These are phyloP conservation scores for Fusarium camptoceras DNA, from an alignment of 2,329 filamentous ascomycete species.

Conservation along the genomic window DNA sequence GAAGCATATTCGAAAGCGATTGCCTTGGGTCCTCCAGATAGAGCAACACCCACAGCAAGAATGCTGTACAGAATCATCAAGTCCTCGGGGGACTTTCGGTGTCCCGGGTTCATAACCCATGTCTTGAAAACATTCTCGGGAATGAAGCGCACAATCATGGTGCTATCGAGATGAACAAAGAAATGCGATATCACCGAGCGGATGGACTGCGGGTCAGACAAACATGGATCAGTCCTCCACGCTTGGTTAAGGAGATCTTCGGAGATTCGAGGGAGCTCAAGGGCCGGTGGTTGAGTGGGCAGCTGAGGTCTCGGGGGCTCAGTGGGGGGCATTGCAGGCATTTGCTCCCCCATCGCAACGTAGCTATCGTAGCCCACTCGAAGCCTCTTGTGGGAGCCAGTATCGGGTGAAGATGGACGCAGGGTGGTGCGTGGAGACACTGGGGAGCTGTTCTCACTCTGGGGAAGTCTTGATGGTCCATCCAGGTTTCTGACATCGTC, in stretches of 20 bases:
- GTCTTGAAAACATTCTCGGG: slow-evolving; percentile 55
- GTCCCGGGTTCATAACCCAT: slow-evolving; percentile 52
- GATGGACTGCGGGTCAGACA: slow-evolving; percentile 57
- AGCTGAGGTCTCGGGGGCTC: slow-evolving; percentile 54
- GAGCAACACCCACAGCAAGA: slow-evolving; percentile 54
- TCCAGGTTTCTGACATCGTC: slow-evolving; percentile 57
- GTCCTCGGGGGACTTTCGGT: slow-evolving; percentile 57
- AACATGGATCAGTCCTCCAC: slow-evolving; percentile 64
- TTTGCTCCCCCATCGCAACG: slow-evolving; percentile 51
- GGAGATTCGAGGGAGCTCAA: slow-evolving; percentile 61
- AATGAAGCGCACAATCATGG: slow-evolving; percentile 57
- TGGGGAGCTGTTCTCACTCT: slow-evolving; percentile 60
- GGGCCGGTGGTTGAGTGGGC: slow-evolving; percentile 52
- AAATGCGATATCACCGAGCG: slow-evolving; percentile 56
- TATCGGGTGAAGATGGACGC: slow-evolving; percentile 50
- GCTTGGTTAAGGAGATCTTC: slow-evolving; percentile 62
- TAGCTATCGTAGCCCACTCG: slow-evolving; percentile 62
- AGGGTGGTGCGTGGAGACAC: slow-evolving; percentile 59
- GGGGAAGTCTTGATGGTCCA: slow-evolving; percentile 50
- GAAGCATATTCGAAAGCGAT: slow-evolving; percentile 57
- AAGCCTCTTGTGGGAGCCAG: slow-evolving; percentile 60
- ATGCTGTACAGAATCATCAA: slow-evolving; percentile 61
- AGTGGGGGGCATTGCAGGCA: slow-evolving; percentile 46
- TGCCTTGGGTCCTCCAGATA: slow-evolving; percentile 53
- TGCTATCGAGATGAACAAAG: slow-evolving; percentile 57